Evolutionary conservation across 2,329 filamentous ascomycete genomes (phyloP), one percentile per base, ranked within the genome.

Genomic region (Gaeumannomyces sp.): DNA sequence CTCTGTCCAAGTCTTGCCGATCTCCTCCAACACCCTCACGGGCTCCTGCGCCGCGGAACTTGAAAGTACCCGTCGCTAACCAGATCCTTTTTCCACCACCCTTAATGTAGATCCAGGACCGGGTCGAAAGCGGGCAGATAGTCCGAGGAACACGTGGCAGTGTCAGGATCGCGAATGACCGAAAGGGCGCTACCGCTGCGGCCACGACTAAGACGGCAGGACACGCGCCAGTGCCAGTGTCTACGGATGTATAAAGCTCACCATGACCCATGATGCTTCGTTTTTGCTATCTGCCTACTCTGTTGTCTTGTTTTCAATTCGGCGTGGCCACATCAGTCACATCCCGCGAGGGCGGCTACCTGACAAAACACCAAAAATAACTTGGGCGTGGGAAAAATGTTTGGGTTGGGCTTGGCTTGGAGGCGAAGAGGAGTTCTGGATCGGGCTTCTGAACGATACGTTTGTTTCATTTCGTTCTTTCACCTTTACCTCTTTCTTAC

Each of bases 71-170:
- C 8, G 25, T 38, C 19, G 14, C 31, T 33, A 31, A 61, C 59
- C 31, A 3, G 14, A 50, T 29, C 16, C 22, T 4, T 22, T 16
- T 29, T 62, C n/a, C 35, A 4, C 60, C 35, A 33, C n/a, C 11
- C 29, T 19, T 19, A 6, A 4, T n/a, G 11, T n/a, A 63, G 62
- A 95, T 97, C 66, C 90, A 93, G 73, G 91, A 94, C 72, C 87
- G 90, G 65, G 90, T 96, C 64, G 91, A 95, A 70, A 87, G 82
- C 63, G 91, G 90, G 28, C 86, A 91, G 64, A 78, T 92, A 28
- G 81, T 91, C 35, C 86, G 90, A 71, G 83, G 88, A 63, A 78
- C 79, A 63, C 81, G 88, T 66, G 90, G 89, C 57, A 92, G 88
- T 71, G 83, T 92, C 62, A 84, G 87, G 61, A 73, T 90, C 50